Conservation (phyloP, 176 grass and related monocot species). For the Leersia perrieri region DNA sequence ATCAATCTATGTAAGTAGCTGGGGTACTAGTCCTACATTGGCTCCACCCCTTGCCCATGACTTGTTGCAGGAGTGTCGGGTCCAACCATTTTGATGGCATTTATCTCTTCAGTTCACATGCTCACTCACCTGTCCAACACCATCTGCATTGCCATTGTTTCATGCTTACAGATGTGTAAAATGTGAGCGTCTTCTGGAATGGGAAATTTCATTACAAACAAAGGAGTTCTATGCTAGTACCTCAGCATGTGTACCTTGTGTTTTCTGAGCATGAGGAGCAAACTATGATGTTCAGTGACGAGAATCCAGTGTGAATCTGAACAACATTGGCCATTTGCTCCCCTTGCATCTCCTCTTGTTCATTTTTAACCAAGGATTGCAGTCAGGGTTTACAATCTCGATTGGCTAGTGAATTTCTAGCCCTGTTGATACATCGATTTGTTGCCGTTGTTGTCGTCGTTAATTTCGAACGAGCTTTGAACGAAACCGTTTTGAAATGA, state of each 20-base stretch:
- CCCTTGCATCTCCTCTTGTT: neutral
- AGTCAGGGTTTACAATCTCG: too few relatives aligned
- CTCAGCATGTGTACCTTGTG: neutral
- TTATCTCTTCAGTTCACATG: conserved; percentile 23
- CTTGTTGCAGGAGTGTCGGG: conserved; percentile 30
- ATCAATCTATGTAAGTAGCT: too few relatives aligned
- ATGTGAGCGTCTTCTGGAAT: neutral
- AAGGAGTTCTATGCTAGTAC: neutral
- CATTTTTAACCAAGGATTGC: neutral
- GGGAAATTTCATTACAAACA: neutral
- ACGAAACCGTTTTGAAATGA: too few relatives aligned
- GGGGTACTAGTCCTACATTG: neutral
- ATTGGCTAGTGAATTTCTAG: too few relatives aligned
- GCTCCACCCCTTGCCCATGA: conserved; percentile 29
- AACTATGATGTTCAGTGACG: neutral
- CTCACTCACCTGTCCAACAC: neutral
- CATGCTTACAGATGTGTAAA: neutral
- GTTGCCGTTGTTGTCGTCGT: too few relatives aligned
- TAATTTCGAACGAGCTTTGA: too few relatives aligned
- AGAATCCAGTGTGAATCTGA: conserved; percentile 18
- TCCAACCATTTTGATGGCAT: conserved; percentile 14
- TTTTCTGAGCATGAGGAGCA: neutral
- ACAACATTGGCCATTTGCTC: too few relatives aligned
- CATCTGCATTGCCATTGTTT: neutral
- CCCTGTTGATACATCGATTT: too few relatives aligned